Evolutionary conservation across 805 yeast species (phyloP).

Genomic region (Jamesozyma piceae): DNA sequence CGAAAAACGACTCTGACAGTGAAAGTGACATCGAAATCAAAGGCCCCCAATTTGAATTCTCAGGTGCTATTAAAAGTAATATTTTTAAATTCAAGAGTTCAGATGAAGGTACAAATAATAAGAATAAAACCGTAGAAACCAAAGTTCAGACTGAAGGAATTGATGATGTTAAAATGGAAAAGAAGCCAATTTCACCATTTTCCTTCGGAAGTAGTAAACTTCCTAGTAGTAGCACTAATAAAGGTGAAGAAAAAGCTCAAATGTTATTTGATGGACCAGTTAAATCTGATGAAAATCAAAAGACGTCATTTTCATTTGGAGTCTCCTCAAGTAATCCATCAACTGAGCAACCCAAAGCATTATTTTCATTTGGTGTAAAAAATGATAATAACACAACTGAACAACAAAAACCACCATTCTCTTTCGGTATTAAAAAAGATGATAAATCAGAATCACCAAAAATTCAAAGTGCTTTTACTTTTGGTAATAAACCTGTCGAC

Average conservation of each 20-base stretch:
- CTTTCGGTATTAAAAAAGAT: conserved; percentile 6
- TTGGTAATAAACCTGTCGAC: conserved; percentile 5
- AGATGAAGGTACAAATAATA: conserved; percentile 16
- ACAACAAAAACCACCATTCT: conserved; percentile 7
- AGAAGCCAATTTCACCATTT: not conserved
- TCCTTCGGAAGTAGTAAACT: not conserved
- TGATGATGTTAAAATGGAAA: not conserved
- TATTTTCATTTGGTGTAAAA: conserved; percentile 17
- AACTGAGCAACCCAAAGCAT: conserved; percentile 8
- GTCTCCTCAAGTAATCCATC: not conserved
- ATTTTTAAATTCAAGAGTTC: conserved; percentile 27
- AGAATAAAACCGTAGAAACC: not conserved
- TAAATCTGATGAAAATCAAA: not conserved
- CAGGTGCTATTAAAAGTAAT: conserved; percentile 28
- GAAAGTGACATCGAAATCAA: conserved; percentile 28
- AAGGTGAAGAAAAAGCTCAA: not conserved
- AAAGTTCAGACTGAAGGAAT: not conserved
- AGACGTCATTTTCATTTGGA: not conserved
- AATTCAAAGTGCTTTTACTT: conserved; percentile 6
- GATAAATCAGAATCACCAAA: not conserved
- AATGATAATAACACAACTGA: not conserved
- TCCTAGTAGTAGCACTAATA: not conserved
- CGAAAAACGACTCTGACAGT: conserved; percentile 26
- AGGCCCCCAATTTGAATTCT: conserved; percentile 36
- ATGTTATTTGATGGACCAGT: not conserved